These are phyloP conservation scores for Bombardia bombarda DNA, from an alignment of 495 filamentous ascomycete species.

Conservation along the genomic window DNA sequence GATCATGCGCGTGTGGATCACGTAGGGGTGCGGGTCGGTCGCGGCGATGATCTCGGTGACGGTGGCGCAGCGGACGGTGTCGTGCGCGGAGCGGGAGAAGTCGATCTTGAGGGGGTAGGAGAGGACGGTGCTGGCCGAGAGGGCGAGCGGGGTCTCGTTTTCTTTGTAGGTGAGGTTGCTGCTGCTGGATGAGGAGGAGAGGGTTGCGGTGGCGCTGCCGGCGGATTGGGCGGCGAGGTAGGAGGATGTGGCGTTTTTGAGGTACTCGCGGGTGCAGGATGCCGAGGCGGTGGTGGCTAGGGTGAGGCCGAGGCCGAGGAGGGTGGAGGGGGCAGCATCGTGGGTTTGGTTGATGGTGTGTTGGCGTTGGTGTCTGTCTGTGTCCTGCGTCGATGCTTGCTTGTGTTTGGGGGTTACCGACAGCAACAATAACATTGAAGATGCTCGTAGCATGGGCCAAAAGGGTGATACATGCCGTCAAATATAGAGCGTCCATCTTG, in stretches of 20 bases:
- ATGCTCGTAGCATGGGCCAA: too few species aligned
- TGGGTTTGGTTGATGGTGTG: too few species aligned
- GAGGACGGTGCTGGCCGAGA: constrained; percentile 6
- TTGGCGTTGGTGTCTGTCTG: not conserved
- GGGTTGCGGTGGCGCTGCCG: not conserved
- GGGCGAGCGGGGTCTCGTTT: constrained; percentile 6
- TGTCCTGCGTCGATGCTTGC: not conserved
- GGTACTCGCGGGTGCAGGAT: constrained; percentile 9
- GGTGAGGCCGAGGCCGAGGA: too few species aligned
- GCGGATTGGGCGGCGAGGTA: constrained; percentile 8
- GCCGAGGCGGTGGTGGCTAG: not conserved
- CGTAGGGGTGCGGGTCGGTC: constrained; percentile 23
- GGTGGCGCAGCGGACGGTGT: constrained; percentile 36
- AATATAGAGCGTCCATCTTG: too few species aligned
- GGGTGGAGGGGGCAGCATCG: too few species aligned
- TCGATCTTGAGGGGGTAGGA: constrained; percentile 12
- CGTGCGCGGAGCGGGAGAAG: constrained; percentile 10
- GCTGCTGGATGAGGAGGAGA: too few species aligned
- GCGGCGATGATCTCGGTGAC: constrained; percentile 42
- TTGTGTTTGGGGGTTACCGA: too few species aligned
- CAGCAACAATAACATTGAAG: too few species aligned
- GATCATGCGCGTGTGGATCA: constrained; percentile 30
- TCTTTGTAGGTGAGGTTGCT: constrained; percentile 12
- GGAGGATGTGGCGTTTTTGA: constrained; percentile 9
- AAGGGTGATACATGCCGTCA: too few species aligned